Base-by-base conservation (phyloP, 352 stramenopile species). In the Phytopythium boreale region DNA sequence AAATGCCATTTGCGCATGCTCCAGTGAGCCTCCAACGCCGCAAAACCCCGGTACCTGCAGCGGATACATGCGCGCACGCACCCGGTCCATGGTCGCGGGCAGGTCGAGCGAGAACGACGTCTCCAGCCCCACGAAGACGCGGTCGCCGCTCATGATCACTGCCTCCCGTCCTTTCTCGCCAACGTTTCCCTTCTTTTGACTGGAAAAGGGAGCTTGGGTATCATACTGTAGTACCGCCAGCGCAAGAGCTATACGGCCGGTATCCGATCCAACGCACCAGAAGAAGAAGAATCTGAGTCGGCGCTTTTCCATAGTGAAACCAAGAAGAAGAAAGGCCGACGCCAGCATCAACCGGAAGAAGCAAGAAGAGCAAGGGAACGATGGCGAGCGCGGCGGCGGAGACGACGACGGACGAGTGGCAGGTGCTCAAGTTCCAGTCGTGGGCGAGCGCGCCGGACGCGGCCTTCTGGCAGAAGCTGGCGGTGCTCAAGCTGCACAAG, bases 361-460 rank as follows among this genome's bases (percentile, higher is more conserved):
- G 46, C 46, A 29, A 2, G 46, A 51, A 5, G 17, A 46, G 3
- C 0, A 46, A 46, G 39, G 34, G 10, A 39, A 14, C 41, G 41
- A 46, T 46, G 41, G 41, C 41, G 41, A 22, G 12, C 14, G 43
- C 19, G n/a, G 11, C 12, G 24, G 17, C 27, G 50, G n/a, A 26
- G 17, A 22, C 24, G 26, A 46, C 26, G 26, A 26, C 36, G 29
- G 59, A n/a, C 2, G 61, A 68, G 22, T 83, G 67, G 69, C 61
- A 76, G 51, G 64, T 83, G 66, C 81, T 93, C 62, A 80, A 87
- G 68, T 95, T 94, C 61, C 86, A 96, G 77, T 51, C 82, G 31
- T 96, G 85, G 80, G 84, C 80, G 53, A 96, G 87, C 70, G 80
- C 84, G 20, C 81, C 86, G 15, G 83, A 96, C 63, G 82, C 90